Percentiles rank a stretch among this genome's conserved stretches.
These are phyloP conservation scores for Claviceps digitariae DNA, from an alignment of 2,329 filamentous ascomycete species.

Conservation along the genomic window DNA sequence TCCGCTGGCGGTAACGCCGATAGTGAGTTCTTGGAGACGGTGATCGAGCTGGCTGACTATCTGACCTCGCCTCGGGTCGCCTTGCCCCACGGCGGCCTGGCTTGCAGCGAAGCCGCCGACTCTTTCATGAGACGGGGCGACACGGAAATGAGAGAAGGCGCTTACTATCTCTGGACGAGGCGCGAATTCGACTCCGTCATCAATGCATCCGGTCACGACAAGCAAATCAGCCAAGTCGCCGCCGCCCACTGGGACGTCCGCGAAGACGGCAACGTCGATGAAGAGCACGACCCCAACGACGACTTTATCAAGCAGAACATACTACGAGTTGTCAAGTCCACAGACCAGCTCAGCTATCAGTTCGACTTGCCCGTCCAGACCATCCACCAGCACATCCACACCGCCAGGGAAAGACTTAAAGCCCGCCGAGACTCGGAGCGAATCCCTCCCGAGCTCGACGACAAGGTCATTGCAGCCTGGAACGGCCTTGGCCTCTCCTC, in stretches of 20 bases:
- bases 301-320: conserved; percentile 94
- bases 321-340: conserved; percentile 54
- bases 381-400: conserved; percentile 51
- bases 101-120: conserved; percentile 82
- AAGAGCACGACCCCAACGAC: conserved; percentile 75
- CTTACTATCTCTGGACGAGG: conserved; percentile 87
- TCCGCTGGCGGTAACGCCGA: conserved; percentile 36
- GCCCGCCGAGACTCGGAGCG: conserved; percentile 62
- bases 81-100: conserved; percentile 59
- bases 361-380: conserved; percentile 60
- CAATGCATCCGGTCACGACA: conserved; percentile 19
- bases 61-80: conserved; percentile 56
- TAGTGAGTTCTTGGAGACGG: conserved; percentile 61
- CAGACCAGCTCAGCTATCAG: conserved; percentile 56
- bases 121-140: conserved; percentile 64
- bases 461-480: conserved; percentile 77
- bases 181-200: conserved; percentile 74
- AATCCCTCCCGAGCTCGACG: conserved; percentile 64
- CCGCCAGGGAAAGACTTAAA: conserved; percentile 54
- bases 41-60: conserved; percentile 78
- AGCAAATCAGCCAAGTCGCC: conserved; percentile 55
- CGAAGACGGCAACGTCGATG: conserved; percentile 73
- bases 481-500: conserved; percentile 81
- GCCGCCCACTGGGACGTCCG: conserved; percentile 76
- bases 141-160: conserved; percentile 74